Evolutionary conservation across 2,329 filamentous ascomycete species (phyloP).

Genomic region (Diaporthe sp.): DNA sequence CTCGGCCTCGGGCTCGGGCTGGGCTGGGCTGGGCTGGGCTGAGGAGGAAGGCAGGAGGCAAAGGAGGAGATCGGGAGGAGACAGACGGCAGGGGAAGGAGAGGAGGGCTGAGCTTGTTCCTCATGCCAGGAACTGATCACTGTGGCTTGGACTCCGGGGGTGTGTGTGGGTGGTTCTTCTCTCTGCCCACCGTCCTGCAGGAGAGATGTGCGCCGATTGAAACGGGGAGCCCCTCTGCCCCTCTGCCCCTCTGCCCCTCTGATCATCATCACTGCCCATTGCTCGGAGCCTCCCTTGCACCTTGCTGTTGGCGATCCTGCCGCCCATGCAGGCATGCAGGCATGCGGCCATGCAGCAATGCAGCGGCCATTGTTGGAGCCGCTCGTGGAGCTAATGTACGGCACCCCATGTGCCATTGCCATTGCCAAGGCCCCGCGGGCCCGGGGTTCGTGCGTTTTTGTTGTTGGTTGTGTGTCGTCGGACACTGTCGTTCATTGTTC

Average conservation of each 20-base stretch:
- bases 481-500: not conserved
- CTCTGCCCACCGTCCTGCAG: conserved; percentile 16
- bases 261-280: not conserved
- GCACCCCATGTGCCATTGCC: conserved; percentile 9
- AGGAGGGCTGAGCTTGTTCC: conserved; percentile 24
- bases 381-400: conserved; percentile 17
- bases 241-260: not conserved
- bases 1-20: conserved; percentile 14
- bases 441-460: not conserved
- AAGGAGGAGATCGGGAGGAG: not conserved
- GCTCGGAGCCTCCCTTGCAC: conserved; percentile 5
- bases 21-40: not conserved
- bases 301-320: conserved; percentile 24
- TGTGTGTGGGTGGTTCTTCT: not conserved
- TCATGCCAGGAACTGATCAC: not conserved
- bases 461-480: conserved; percentile 3
- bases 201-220: conserved; percentile 8
- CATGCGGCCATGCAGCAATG: conserved; percentile 4
- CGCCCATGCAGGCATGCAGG: not conserved
- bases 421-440: conserved; percentile 20
- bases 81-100: not conserved
- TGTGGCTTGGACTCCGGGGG: conserved; percentile 24
- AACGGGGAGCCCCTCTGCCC: conserved; percentile 10
- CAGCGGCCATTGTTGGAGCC: conserved; percentile 13
- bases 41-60: not conserved